phyloP scores from a whole-genome alignment of 2,329 filamentous ascomycete genomes.

The Aschersonia sp. region DNA sequence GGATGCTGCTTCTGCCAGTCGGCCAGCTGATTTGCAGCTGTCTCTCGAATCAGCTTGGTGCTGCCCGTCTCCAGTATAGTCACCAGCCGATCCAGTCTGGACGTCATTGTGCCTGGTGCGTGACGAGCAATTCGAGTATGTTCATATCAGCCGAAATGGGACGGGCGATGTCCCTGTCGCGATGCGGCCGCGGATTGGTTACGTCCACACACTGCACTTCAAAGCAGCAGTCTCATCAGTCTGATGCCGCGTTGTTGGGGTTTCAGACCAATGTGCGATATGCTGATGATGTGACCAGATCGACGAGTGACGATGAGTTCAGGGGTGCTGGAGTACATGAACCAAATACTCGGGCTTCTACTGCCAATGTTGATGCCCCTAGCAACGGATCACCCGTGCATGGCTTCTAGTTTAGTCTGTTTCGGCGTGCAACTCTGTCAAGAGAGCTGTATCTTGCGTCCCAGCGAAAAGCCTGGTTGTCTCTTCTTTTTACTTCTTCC shows the following conservation, averaged over 20 bases:
- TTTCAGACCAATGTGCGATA: too few species aligned
- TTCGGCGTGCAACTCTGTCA: too few species aligned
- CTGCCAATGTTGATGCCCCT: too few species aligned
- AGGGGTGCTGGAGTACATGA: too few species aligned
- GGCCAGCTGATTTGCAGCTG: conserved; percentile 88
- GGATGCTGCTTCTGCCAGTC: conserved; percentile 98
- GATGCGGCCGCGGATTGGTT: background rate
- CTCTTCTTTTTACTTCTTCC: background rate
- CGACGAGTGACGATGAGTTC: too few species aligned
- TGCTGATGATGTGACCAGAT: too few species aligned
- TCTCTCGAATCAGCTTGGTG: conserved; percentile 89
- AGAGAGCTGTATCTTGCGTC: too few species aligned
- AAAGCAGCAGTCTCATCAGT: background rate
- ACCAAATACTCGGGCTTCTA: too few species aligned
- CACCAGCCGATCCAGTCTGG: conserved; percentile 70
- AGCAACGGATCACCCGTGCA: too few species aligned
- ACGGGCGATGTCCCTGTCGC: background rate
- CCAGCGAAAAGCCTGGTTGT: too few species aligned
- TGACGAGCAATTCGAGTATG: background rate
- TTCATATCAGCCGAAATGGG: background rate
- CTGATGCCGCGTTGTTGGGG: too few species aligned
- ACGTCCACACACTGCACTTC: conserved; percentile 7
- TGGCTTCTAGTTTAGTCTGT: too few species aligned
- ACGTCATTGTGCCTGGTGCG: conserved; percentile 3
- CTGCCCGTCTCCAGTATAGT: conserved; percentile 94